These are phyloP conservation scores for Yarrowia hollandica DNA, from an alignment of 805 yeast species.

Conservation along the genomic window DNA sequence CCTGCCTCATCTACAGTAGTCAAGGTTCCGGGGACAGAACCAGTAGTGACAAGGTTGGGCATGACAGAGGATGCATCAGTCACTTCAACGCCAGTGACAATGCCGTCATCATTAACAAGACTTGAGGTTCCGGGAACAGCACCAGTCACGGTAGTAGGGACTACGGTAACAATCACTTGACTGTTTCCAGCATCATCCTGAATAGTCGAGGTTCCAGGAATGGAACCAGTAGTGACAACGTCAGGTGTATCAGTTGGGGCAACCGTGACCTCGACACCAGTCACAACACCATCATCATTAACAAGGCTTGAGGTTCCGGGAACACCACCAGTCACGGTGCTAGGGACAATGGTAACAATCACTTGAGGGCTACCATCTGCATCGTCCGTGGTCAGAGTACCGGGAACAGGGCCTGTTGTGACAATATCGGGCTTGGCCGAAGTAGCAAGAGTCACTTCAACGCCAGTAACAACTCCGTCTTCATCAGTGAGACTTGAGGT, in stretches of 20 bases:
- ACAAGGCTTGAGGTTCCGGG: background rate
- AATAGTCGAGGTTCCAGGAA: background rate
- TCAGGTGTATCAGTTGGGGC: background rate
- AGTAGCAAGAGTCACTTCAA: too few relatives aligned
- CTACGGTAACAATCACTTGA: background rate
- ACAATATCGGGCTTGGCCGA: background rate
- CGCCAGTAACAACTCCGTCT: background rate
- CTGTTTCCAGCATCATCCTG: background rate
- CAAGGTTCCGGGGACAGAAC: too few relatives aligned
- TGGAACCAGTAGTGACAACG: background rate
- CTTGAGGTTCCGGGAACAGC: background rate
- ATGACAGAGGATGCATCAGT: background rate
- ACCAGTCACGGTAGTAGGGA: background rate
- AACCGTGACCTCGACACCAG: background rate
- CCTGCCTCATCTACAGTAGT: too few relatives aligned
- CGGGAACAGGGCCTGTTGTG: background rate
- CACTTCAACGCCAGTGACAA: background rate
- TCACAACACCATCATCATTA: background rate
- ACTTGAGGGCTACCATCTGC: background rate
- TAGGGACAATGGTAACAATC: background rate
- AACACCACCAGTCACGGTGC: background rate
- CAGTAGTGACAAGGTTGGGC: background rate
- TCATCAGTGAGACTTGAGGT: background rate
- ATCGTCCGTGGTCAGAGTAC: background rate
- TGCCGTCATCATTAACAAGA: background rate